These are phyloP conservation scores for Candida xiaguanensis DNA, from an alignment of 805 yeast genomes.

Conservation along the genomic window DNA sequence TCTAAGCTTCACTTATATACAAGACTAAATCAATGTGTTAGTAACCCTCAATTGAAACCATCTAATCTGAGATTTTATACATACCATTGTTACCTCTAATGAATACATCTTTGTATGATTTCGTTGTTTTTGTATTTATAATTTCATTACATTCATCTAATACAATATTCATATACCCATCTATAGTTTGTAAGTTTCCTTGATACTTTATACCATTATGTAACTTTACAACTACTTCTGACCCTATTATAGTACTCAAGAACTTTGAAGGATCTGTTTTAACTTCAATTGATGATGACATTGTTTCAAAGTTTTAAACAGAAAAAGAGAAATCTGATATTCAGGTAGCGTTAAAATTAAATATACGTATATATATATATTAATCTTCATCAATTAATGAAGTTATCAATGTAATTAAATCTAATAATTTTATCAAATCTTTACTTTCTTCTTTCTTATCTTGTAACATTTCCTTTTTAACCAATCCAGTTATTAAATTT, in stretches of 20 bases:
- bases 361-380: no score
- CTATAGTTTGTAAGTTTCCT: slow-evolving; percentile 76
- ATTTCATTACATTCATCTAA: slow-evolving; percentile 72
- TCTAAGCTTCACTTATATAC: slow-evolving; percentile 36
- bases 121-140: slow-evolving; percentile 43
- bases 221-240: slow-evolving; percentile 75
- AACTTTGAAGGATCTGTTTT: slow-evolving; percentile 71
- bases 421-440: slow-evolving; percentile 47
- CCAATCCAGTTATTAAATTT: slow-evolving; percentile 54
- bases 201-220: slow-evolving; percentile 81
- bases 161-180: slow-evolving; percentile 95
- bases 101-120: slow-evolving; percentile 72
- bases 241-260: slow-evolving; percentile 73
- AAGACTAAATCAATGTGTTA: slow-evolving; percentile 30
- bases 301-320: slow-evolving; percentile 1
- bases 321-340: no score
- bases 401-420: slow-evolving; percentile 50
- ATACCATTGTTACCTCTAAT: slow-evolving; percentile 83
- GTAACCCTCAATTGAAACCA: background rate
- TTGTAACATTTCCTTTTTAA: slow-evolving; percentile 52
- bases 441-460: slow-evolving; percentile 14
- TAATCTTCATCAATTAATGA: slow-evolving; percentile 34
- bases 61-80: no score
- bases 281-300: slow-evolving; percentile 14
- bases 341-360: no score